Conservation (phyloP, 139 green algal genomes). For the Tetradesmus lagerheimii region DNA sequence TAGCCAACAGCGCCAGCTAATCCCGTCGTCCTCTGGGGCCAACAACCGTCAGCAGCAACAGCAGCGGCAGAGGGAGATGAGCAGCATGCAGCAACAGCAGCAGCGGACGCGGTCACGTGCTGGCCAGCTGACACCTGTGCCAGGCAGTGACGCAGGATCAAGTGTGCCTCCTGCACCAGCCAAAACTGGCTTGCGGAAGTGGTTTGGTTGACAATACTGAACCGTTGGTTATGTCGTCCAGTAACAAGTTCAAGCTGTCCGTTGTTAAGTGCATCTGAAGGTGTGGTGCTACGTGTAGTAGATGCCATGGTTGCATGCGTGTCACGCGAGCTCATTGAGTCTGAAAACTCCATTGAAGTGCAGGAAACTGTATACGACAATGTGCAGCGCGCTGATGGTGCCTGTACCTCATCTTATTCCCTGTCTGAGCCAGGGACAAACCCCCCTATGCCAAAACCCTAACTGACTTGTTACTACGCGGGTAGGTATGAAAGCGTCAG, state of each 20-base stretch:
- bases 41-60: not conserved
- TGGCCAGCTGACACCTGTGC: not conserved
- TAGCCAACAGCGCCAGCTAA: not conserved
- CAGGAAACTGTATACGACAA: no score
- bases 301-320: no score
- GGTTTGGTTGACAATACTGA: slow-evolving; percentile 13
- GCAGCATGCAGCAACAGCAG: not conserved
- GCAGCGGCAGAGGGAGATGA: not conserved
- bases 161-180: not conserved
- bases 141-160: not conserved
- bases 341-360: no score
- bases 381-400: no score
- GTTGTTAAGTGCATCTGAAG: not conserved
- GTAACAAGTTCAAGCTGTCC: not conserved
- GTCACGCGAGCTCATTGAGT: no score
- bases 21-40: no score
- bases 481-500: no score
- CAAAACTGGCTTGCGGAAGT: slow-evolving; percentile 6
- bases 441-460: not conserved
- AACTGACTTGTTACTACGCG: not conserved
- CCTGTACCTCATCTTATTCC: no score
- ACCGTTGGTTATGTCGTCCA: not conserved
- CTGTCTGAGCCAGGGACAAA: no score
- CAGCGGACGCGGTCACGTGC: not conserved
- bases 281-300: not conserved